Evolutionary conservation across 2,329 filamentous ascomycete genomes (phyloP).

Genomic region (Paecilomyces fulvus): DNA sequence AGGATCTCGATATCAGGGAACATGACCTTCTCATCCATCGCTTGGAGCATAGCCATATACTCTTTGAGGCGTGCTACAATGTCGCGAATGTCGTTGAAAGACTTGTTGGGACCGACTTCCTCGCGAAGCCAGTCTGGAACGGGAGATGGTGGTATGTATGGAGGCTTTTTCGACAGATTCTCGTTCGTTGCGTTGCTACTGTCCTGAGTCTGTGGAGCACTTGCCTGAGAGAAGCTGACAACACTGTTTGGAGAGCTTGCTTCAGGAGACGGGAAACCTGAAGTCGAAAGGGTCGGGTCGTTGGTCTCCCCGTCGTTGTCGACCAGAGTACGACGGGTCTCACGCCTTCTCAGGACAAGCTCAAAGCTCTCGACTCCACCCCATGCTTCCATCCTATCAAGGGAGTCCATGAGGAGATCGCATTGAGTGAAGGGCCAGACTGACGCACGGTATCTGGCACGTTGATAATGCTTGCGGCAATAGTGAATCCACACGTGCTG

Average conservation of each 20-base stretch:
- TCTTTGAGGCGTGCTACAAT: conserved; percentile 17
- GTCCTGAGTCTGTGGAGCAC: background rate
- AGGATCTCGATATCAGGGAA: conserved; percentile 36
- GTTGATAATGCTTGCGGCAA: conserved; percentile 78
- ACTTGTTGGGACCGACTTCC: conserved; percentile 15
- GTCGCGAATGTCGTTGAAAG: conserved; percentile 21
- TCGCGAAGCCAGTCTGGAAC: conserved; percentile 26
- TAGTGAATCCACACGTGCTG: conserved; percentile 63
- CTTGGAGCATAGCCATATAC: conserved; percentile 12
- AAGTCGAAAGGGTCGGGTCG: background rate
- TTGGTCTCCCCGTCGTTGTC: background rate
- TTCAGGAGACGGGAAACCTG: background rate
- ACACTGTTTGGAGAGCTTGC: background rate
- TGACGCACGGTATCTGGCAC: conserved; percentile 58
- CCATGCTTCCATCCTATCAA: conserved; percentile 57
- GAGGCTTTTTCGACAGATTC: conserved; percentile 3
- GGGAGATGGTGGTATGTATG: conserved; percentile 21
- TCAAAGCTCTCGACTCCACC: conserved; percentile 53
- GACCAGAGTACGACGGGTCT: conserved; percentile 21
- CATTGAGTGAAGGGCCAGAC: conserved; percentile 54
- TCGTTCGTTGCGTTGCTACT: background rate
- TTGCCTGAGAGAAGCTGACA: background rate
- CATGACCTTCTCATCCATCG: conserved; percentile 7
- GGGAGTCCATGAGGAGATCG: conserved; percentile 54
- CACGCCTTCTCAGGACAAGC: conserved; percentile 56